Evolutionary conservation across 352 stramenopile species (phyloP), one percentile per base, ranked within the genome.

Genomic region (Pythium coloratum): DNA sequence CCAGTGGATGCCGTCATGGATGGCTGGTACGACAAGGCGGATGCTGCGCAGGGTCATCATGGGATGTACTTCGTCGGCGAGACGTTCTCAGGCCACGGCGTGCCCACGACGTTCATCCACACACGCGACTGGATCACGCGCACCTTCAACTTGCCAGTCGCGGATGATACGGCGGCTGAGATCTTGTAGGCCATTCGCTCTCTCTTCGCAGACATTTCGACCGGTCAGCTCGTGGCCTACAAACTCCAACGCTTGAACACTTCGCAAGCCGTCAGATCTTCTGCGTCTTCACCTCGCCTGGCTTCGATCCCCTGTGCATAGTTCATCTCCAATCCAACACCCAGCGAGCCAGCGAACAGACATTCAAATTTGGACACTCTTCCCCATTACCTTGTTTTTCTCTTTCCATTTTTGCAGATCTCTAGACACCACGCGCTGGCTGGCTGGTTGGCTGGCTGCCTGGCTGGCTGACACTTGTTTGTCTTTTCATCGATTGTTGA

Each of bases 21-120:
- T 26, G 60, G 60, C 5, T 66, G 60, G 60, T 66, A 59, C 50
- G 60, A 66, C 7, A n/a, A 42, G 9, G 60, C 60, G n/a, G 34
- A 66, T 36, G 50, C 32, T 2, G 60, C 60, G 32, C 60, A 66
- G 60, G 60, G 60, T 14, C 60, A 66, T 10, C 49, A 66, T 8
- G n/a, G 32, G 2, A 12, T 59, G 13, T 66, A 54, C 50, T 66
- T 66, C 36, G 16, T 66, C 4, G 60, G 60, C 60, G 60, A 66
- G 50, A 53, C 60, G 26, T 59, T 66, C 26, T 51, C 60, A 2
- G 60, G 60, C 6, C 49, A 66, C 49, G 60, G 60, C 50, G 60
- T 66, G 34, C 50, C 60, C 20, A 66, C 60, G 10, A 51, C 36
- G 33, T 66, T 59, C 53, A 38, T 66, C n/a, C 60, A 66, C 50